Conservation (phyloP, 768 basidiomycete genomes). For the Suillus hirtellus region DNA sequence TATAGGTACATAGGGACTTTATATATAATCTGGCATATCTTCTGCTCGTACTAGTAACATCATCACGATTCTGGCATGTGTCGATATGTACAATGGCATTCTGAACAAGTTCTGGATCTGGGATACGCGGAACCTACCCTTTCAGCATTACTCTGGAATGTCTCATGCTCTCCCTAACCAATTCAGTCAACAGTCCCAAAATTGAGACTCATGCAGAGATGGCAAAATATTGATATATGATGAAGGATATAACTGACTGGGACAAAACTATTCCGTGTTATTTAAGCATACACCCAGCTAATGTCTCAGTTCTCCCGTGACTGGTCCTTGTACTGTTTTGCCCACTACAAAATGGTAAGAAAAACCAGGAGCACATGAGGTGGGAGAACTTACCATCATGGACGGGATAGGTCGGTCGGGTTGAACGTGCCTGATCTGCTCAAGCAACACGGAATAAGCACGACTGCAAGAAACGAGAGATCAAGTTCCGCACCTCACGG, state of each 20-base stretch:
- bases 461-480: not conserved
- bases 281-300: not conserved
- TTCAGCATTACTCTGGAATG: not conserved
- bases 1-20: not conserved
- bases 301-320: not conserved
- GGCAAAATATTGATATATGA: not conserved
- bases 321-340: slow-evolving; percentile 46
- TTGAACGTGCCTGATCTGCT: slow-evolving; percentile 56
- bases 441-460: not conserved
- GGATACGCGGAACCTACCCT: not conserved
- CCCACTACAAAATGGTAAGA: slow-evolving; percentile 40
- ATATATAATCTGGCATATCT: slow-evolving; percentile 1
- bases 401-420: slow-evolving; percentile 78
- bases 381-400: slow-evolving; percentile 56
- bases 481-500: slow-evolving; percentile 62
- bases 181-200: not conserved
- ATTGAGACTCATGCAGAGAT: not conserved
- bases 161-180: not conserved
- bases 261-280: not conserved
- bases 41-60: not conserved
- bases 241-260: not conserved
- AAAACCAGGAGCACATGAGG: slow-evolving; percentile 6
- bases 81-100: not conserved
- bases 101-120: not conserved
- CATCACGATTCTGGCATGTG: not conserved